Evolutionary conservation across 768 basidiomycete species (phyloP), one percentile per base, ranked within the genome.

Genomic region (Tylopilus subfusipes): DNA sequence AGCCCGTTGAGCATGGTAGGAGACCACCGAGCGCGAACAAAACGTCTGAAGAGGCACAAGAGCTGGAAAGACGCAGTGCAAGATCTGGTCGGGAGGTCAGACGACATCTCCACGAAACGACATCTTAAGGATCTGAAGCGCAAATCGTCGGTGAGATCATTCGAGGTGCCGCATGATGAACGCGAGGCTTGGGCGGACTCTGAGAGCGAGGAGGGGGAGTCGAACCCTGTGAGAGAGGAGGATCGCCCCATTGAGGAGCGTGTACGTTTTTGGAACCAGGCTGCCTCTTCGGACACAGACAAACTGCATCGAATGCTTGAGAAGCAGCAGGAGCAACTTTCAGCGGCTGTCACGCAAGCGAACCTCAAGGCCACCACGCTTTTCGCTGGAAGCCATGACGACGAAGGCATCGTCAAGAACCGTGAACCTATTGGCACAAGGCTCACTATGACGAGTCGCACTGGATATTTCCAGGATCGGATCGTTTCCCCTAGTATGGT

Each of bases 401-500:
- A 43, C 58, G 68, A 59, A 53, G 57, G 39, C 53, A 68, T 55
- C 57, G 61, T 50, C 59, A 73, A 77, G 66, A 65, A 70, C 56
- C 76, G 77, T 52, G 80, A 80, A 50, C 83, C 86, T 14, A 85
- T 95, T 60, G 93, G 93, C 13, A 95, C 92, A 12, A 75, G 91
- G 43, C 72, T 98, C 65, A 93, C 94, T 1, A 98, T 98, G 94
- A 95, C 94, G 6, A 95, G 92, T 65, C 81, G 94, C 29, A 89
- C 90, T 18, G 92, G 93, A 3, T 94, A 89, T 72, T 94, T 95
- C 75, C 92, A 94, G 69, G 94, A 98, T 64, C 77, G 93, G 48
- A 89, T 98, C 63, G 83, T 99, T 56, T 87, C 94, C 4, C 96
- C 97, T 0, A 90, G 88, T 65, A 98, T 99, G 95, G 96, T 96